Conservation (phyloP, 2,329 filamentous ascomycete genomes). For the Cercospora zeae-maydis region DNA sequence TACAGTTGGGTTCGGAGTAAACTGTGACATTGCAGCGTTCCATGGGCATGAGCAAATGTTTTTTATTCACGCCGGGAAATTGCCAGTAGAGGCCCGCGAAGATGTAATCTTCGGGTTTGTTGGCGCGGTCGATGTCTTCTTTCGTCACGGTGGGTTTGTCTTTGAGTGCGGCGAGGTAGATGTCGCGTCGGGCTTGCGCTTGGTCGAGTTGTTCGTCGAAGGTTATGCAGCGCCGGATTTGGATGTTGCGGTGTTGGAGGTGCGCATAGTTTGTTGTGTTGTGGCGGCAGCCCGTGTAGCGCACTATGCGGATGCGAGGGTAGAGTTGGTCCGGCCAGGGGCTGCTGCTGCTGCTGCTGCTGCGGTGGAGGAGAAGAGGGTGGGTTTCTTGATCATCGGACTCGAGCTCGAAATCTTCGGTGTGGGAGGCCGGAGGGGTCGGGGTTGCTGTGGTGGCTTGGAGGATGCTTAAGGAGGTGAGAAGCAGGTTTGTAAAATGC, state of each 20-base stretch:
- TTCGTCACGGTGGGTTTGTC: conserved; percentile 1
- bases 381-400: not conserved
- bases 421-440: not conserved
- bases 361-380: too few relatives aligned
- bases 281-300: conserved; percentile 4
- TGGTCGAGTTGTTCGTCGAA: not conserved
- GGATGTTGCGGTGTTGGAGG: not conserved
- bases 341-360: too few relatives aligned
- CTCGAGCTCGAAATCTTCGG: not conserved
- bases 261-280: conserved; percentile 1
- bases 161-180: not conserved
- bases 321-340: conserved; percentile 4
- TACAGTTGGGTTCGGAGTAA: conserved; percentile 3
- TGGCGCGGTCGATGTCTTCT: conserved; percentile 7
- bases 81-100: conserved; percentile 1
- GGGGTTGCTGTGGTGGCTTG: not conserved
- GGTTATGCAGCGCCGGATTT: not conserved
- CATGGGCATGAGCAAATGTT: not conserved
- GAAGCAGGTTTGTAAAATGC: not conserved
- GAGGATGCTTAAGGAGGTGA: not conserved
- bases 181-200: not conserved
- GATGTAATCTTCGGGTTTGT: conserved; percentile 17
- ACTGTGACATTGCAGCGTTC: conserved; percentile 5
- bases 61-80: not conserved
- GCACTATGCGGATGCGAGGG: not conserved